phyloP scores from a whole-genome alignment of 1,284 basidiomycete species.

The Ceratobasidium sp. region DNA sequence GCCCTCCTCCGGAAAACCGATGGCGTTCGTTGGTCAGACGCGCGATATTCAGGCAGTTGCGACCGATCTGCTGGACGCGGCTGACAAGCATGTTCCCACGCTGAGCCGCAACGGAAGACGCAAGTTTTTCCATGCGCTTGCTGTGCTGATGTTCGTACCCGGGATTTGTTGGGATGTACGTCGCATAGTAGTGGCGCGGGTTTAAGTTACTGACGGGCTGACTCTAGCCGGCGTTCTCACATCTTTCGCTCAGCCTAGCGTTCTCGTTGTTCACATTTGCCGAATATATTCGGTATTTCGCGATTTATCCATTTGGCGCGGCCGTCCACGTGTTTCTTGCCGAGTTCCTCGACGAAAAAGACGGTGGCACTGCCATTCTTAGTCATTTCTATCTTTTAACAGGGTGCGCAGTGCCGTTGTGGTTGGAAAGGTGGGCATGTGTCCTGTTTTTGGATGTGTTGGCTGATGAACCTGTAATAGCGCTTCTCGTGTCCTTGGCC shows the following conservation, averaged over 20 bases:
- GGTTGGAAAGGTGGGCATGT: slow-evolving; percentile 88
- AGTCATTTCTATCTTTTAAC: slow-evolving; percentile 98
- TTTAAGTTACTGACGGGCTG: background rate
- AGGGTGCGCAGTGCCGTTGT: slow-evolving; percentile 92
- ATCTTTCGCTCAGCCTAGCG: slow-evolving; percentile 92
- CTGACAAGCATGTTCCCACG: slow-evolving; percentile 89
- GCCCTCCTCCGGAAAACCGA: background rate
- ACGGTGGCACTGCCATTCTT: slow-evolving; percentile 94
- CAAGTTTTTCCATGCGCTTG: slow-evolving; percentile 97
- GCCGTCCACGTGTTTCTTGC: slow-evolving; percentile 95
- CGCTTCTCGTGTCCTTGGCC: slow-evolving; percentile 77
- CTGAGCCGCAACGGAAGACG: slow-evolving; percentile 93
- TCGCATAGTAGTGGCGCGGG: slow-evolving; percentile 51
- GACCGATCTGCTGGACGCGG: slow-evolving; percentile 86
- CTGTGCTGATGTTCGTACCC: slow-evolving; percentile 96
- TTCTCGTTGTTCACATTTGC: slow-evolving; percentile 95
- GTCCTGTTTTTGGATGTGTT: background rate
- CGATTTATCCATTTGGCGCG: slow-evolving; percentile 95
- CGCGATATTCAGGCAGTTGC: slow-evolving; percentile 59
- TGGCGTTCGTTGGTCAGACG: slow-evolving; percentile 6
- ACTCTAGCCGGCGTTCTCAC: slow-evolving; percentile 91
- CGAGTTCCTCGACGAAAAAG: slow-evolving; percentile 96
- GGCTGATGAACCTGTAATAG: slow-evolving; percentile 58
- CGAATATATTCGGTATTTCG: slow-evolving; percentile 98
- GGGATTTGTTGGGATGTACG: slow-evolving; percentile 92